Conservation (phyloP, 257 asterid species). For the Agastache rugosa region DNA sequence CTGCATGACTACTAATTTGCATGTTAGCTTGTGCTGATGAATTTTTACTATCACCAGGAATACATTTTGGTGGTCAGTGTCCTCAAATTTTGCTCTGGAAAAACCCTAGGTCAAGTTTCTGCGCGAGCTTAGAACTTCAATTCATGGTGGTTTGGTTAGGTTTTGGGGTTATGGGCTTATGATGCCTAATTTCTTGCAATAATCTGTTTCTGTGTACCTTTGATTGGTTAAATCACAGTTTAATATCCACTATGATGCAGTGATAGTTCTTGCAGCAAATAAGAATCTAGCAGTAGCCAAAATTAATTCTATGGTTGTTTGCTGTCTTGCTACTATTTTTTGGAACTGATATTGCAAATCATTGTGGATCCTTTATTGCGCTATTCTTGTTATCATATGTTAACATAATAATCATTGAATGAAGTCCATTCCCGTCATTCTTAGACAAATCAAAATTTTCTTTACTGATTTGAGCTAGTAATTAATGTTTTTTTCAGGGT, state of each 20-base stretch:
- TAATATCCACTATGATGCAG: not conserved
- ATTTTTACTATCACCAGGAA: conserved; percentile 8
- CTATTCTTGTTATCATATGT: not conserved
- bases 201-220: not conserved
- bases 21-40: conserved; percentile 3
- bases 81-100: not conserved
- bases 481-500: not conserved
- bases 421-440: not conserved
- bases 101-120: not conserved
- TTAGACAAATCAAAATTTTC: not conserved
- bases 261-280: conserved; percentile 13
- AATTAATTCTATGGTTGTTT: not conserved
- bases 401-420: not conserved
- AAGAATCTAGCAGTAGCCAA: not conserved
- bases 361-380: not conserved
- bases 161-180: not conserved
- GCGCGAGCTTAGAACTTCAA: not conserved
- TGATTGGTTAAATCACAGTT: not conserved
- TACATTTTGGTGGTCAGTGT: not conserved
- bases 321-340: not conserved
- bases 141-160: not conserved
- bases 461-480: not conserved
- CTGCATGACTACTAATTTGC: not conserved
- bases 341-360: not conserved
- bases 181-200: not conserved